phyloP scores from a whole-genome alignment of 2,329 filamentous ascomycete species.

The Talaromyces pinophilus region DNA sequence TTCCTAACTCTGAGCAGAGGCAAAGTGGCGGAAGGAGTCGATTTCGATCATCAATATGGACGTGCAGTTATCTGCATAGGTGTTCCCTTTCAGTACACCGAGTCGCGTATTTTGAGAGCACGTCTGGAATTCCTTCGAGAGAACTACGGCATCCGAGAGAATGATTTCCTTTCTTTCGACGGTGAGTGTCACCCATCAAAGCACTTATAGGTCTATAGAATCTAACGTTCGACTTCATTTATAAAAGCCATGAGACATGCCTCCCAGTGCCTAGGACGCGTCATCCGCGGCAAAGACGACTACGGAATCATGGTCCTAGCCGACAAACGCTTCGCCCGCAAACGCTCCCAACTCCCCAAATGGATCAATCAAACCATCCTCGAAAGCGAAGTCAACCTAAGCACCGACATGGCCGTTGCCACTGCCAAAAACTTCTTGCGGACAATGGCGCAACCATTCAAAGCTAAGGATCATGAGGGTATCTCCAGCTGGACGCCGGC shows the following conservation, averaged over 20 bases:
- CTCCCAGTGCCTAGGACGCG: conserved; percentile 91
- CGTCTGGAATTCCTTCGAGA: conserved; percentile 94
- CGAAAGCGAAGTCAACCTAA: conserved; percentile 84
- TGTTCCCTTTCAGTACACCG: conserved; percentile 97
- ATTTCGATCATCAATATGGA: conserved; percentile 98
- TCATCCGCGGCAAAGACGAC: conserved; percentile 93
- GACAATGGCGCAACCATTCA: conserved; percentile 90
- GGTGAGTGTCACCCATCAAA: conserved; percentile 2
- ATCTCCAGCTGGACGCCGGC: conserved; percentile 87
- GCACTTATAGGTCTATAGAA: background rate
- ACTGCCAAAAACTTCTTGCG: conserved; percentile 85
- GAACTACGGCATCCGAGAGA: conserved; percentile 93
- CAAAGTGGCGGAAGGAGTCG: conserved; percentile 96
- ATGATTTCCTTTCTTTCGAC: conserved; percentile 97
- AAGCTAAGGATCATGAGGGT: conserved; percentile 79
- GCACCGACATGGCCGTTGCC: conserved; percentile 91
- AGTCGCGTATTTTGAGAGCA: conserved; percentile 94
- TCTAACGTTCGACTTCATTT: background rate
- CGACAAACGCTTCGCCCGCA: conserved; percentile 90
- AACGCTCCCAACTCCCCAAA: conserved; percentile 84
- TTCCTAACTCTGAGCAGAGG: conserved; percentile 56
- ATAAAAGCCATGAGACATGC: conserved; percentile 86
- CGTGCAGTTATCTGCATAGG: conserved; percentile 94
- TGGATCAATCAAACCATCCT: conserved; percentile 91
- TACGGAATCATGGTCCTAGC: conserved; percentile 99